Base-by-base conservation (phyloP, 495 filamentous ascomycete species). In the Penicillium ochrochloron region DNA sequence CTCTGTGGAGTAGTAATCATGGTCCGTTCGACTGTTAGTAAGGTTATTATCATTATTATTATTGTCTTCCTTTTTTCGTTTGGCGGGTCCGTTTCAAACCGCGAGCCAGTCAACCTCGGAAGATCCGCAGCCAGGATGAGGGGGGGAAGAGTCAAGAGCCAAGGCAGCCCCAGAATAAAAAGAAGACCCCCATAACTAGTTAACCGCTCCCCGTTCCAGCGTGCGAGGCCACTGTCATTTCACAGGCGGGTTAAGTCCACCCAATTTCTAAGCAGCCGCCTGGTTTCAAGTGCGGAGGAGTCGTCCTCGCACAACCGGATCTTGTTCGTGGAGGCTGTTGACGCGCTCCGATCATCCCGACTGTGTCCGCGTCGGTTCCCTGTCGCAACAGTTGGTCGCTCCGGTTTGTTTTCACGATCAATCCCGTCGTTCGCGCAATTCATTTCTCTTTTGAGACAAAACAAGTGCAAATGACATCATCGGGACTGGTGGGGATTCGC, bases 101-200 rank as follows among this genome's bases (percentile, higher is more conserved):
- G 71, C 71, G 65, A 68, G 66, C 61, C 67, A 68, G n/a, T 15
- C 50, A 56, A 64, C 73, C 72, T 76, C 75, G 74, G 77, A 73
- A 71, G 75, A 78, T 79, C 77, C 73, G 68, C 75, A 66, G 66
- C 74, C 67, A 77, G 72, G 75, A 70, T 72, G 66, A 65, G 61
- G 62, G 69, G 62, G 59, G n/a, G n/a, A n/a, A n/a, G n/a, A n/a
- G n/a, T n/a, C n/a, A n/a, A n/a, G 60, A 68, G 67, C 70, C 68
- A 67, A 69, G 70, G 64, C 27, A 33, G 51, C 29, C 33, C 52
- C 8, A 12, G 27, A 35, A 33, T 21, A 55, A 52, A 52, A 23
- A 8, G 21, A 15, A 37, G 31, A 15, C 31, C 10, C 10, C 34
- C 21, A 55, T 56, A 48, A 48, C 21, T 23, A 25, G 44, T 48